These are phyloP conservation scores for fission yeast (Schizosaccharomyces pombe) DNA, from an alignment of 805 yeast genomes.

Conservation along the genomic window DNA sequence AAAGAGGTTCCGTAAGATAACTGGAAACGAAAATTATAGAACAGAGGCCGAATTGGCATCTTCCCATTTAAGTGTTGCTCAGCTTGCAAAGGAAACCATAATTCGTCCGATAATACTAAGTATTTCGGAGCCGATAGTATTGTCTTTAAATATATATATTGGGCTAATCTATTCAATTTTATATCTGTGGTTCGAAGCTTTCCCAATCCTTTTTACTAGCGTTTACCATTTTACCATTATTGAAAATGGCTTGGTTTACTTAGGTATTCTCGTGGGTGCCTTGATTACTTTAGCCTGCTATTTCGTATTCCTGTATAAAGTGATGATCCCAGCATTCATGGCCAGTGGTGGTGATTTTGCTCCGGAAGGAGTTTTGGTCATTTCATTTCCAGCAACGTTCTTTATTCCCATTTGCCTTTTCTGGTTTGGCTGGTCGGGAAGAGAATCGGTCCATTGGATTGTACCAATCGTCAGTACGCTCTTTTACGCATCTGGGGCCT, in stretches of 20 bases:
- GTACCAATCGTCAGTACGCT: slow-evolving; percentile 24
- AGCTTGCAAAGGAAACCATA: slow-evolving; percentile 11
- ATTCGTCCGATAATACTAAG: slow-evolving; percentile 24
- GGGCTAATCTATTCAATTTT: slow-evolving; percentile 29
- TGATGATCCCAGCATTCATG: slow-evolving; percentile 5
- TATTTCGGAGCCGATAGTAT: slow-evolving; percentile 30
- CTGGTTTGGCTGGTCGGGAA: slow-evolving; percentile 29
- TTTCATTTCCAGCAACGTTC: slow-evolving; percentile 7
- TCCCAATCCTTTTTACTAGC: slow-evolving; percentile 30
- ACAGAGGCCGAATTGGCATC: slow-evolving; percentile 14
- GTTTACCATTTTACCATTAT: slow-evolving; percentile 25
- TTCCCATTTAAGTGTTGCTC: not conserved
- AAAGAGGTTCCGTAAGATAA: slow-evolving; percentile 22
- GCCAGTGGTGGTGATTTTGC: slow-evolving; percentile 17
- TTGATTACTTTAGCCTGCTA: slow-evolving; percentile 17
- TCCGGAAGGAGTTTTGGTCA: slow-evolving; percentile 18
- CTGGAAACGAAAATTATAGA: slow-evolving; percentile 24
- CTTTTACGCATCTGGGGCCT: slow-evolving; percentile 20
- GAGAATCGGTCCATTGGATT: slow-evolving; percentile 24
- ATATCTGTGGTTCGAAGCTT: slow-evolving; percentile 38
- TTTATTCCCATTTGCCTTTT: slow-evolving; percentile 23
- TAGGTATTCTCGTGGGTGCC: slow-evolving; percentile 27
- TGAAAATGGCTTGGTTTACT: slow-evolving; percentile 25
- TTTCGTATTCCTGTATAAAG: slow-evolving; percentile 5
- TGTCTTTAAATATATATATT: slow-evolving; percentile 28